Evolutionary conservation across 306 rosid species (phyloP).

Genomic region (Begonia masoniana): DNA sequence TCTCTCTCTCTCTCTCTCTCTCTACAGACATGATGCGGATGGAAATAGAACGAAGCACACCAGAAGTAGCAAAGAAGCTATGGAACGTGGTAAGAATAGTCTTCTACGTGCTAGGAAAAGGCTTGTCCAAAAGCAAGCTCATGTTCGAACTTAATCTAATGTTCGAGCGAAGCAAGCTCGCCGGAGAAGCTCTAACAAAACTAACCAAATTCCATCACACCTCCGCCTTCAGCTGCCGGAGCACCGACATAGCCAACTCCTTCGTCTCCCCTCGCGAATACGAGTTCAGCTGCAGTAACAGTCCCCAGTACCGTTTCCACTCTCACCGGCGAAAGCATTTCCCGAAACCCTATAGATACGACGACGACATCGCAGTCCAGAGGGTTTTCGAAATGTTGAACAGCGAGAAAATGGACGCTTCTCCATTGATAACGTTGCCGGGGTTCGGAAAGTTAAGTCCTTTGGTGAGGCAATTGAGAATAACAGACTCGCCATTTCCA

Average conservation of each 20-base stretch:
- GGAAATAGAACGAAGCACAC: conserved; percentile 47
- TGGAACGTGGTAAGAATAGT: conserved; percentile 46
- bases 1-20: no score
- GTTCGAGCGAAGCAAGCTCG: conserved; percentile 62
- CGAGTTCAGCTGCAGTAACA: conserved; percentile 91
- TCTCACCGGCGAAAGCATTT: background rate
- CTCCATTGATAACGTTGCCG: conserved; percentile 55
- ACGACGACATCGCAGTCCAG: conserved; percentile 42
- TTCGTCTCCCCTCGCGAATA: conserved; percentile 56
- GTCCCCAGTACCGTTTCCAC: conserved; percentile 39
- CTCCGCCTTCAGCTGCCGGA: conserved; percentile 35
- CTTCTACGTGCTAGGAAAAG: conserved; percentile 50
- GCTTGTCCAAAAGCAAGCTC: conserved; percentile 52
- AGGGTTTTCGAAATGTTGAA: conserved; percentile 52
- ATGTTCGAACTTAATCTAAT: conserved; percentile 36
- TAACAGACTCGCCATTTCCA: conserved; percentile 61
- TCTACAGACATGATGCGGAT: conserved; percentile 2
- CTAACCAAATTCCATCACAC: conserved; percentile 32
- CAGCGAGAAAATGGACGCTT: conserved; percentile 17
- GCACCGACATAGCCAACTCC: conserved; percentile 30
- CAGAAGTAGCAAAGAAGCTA: conserved; percentile 42
- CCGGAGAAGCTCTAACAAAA: conserved; percentile 46
- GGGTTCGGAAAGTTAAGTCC: conserved; percentile 68
- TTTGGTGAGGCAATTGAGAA: conserved; percentile 35
- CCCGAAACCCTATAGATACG: conserved; percentile 21